Evolutionary conservation across 352 stramenopile species (phyloP), one percentile per base, ranked within the genome.

Genomic region (Phytopythium helicoides): DNA sequence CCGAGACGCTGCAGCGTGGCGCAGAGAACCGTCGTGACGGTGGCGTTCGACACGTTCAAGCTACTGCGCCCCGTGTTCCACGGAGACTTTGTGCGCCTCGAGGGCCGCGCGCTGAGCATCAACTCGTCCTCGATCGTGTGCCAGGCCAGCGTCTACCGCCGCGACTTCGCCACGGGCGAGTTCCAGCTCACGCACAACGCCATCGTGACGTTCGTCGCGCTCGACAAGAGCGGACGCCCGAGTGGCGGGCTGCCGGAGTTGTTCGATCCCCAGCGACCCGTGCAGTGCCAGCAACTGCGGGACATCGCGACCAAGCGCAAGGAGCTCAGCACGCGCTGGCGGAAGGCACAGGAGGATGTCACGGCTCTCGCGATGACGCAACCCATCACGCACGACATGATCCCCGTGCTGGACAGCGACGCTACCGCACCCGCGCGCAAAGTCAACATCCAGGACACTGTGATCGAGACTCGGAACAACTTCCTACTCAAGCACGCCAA

Each of bases 401-500:
- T 53, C 34, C 47, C 47, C 6, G 33, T 35, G 47, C 21, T 40
- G 14, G 47, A 53, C 6, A 35, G 34, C 1, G 47, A 41, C 18
- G 31, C 18, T 33, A 14, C 34, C 9, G 25, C 25, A 10, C 47
- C 33, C 15, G 31, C 34, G 22, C 47, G 47, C 33, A 16, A 44
- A 6, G 47, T 53, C 47, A 35, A 53, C 1, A 61, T 83, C 39
- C 38, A 46, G 8, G 73, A 77, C 22, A 81, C 73, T 25, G 60
- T 68, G 35, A 51, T 85, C 22, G 73, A 79, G 39, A 52, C 76
- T 38, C 62, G 64, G 53, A 75, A 79, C 28, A 66, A 62, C 56
- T 79, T 83, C 34, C 37, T 82, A 38, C 68, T 71, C 33, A 66
- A 64, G 54, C 60, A 82, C 44, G 45, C 77, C 28, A 84, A 84